A percentile compares a stretch with the other conserved stretches of the same genome.
These are phyloP conservation scores for Verbascum thapsus DNA, from an alignment of 257 asterid genomes.

Conservation along the genomic window DNA sequence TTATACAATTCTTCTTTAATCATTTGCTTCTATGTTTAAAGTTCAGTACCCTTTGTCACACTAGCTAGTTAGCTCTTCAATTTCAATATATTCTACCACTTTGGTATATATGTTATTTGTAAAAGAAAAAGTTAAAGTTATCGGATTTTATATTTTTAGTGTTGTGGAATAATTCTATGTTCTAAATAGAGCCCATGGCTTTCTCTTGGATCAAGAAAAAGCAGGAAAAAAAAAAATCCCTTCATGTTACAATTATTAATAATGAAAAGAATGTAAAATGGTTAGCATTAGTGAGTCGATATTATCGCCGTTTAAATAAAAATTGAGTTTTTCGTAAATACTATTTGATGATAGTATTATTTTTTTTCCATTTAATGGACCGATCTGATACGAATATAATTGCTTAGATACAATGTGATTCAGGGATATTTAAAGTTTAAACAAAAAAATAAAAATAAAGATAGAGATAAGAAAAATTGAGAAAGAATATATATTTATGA, in stretches of 20 bases:
- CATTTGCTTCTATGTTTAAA: conserved; percentile 1
- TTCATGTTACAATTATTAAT: background rate
- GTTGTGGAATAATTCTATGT: conserved; percentile 31
- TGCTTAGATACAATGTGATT: too few relatives aligned
- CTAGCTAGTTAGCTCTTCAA: background rate
- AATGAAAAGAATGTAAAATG: too few relatives aligned
- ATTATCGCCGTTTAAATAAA: too few relatives aligned
- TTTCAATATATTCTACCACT: too few relatives aligned
- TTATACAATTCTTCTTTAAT: background rate
- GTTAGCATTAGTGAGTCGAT: too few relatives aligned
- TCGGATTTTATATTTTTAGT: conserved; percentile 21
- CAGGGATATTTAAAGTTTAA: too few relatives aligned
- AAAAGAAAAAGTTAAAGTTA: conserved; percentile 39
- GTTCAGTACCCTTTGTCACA: background rate
- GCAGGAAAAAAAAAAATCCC: conserved; percentile 7
- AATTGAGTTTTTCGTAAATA: too few relatives aligned
- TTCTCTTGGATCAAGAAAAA: conserved; percentile 41
- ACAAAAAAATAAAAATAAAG: background rate
- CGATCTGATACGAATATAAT: too few relatives aligned
- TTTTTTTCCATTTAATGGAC: too few relatives aligned
- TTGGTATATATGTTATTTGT: too few relatives aligned
- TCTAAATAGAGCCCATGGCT: conserved; percentile 29
- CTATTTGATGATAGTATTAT: too few relatives aligned
- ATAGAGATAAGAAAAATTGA: too few relatives aligned
- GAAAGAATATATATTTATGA: background rate